Conservation (phyloP, 164 flowering plant genomes). For the Aristolochia contorta region DNA sequence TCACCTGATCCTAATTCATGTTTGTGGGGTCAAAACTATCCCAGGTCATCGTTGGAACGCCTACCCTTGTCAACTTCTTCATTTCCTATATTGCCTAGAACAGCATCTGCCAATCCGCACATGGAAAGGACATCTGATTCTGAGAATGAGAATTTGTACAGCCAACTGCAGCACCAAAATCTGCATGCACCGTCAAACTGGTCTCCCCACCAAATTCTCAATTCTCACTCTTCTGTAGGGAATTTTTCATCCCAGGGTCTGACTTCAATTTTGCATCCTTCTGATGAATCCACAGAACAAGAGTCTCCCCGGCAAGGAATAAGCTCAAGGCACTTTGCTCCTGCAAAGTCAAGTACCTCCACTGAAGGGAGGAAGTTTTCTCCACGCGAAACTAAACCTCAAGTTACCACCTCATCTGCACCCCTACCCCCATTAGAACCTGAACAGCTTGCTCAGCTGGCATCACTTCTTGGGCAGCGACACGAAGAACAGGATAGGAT, state of each 20-base stretch:
- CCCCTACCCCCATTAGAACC: conserved; percentile 34
- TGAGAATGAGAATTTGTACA: conserved; percentile 27
- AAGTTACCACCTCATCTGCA: conserved; percentile 19
- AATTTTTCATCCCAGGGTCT: conserved; percentile 23
- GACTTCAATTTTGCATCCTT: conserved; percentile 6
- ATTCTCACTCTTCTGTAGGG: conserved; percentile 21
- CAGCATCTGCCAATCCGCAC: conserved; percentile 20
- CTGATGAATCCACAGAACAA: conserved; percentile 19
- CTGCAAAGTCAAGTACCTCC: conserved; percentile 22
- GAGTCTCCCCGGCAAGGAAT: conserved; percentile 26
- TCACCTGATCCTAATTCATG: conserved; percentile 22
- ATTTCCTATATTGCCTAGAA: conserved; percentile 18
- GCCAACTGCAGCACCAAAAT: conserved; percentile 23
- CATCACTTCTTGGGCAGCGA: conserved; percentile 54
- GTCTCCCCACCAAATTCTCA: conserved; percentile 31
- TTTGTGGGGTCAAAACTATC: conserved; percentile 10
- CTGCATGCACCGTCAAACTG: conserved; percentile 24
- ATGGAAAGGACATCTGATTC: conserved; percentile 18
- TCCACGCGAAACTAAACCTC: conserved; percentile 24
- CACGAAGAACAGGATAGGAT: conserved; percentile 27
- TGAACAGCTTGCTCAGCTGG: conserved; percentile 63
- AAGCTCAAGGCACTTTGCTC: conserved; percentile 19
- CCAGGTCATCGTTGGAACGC: conserved; percentile 19
- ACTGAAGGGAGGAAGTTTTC: conserved; percentile 18
- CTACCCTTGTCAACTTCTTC: conserved; percentile 21